These are phyloP conservation scores for Dichotomopilus funicola DNA, from an alignment of 2,329 filamentous ascomycete species.

Conservation along the genomic window DNA sequence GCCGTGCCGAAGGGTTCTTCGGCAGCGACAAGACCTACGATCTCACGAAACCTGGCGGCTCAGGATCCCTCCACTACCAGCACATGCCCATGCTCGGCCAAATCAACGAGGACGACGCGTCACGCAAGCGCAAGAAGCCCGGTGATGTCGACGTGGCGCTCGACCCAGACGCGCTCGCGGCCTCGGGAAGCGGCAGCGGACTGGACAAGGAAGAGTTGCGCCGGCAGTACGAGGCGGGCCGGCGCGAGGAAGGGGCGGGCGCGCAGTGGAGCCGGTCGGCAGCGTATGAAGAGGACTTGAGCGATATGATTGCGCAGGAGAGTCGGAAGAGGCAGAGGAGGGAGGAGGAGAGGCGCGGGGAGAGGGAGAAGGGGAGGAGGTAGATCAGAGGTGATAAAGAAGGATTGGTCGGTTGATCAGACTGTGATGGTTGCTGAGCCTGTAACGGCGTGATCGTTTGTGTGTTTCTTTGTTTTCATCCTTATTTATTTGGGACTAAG, in stretches of 20 bases:
- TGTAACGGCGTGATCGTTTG: not conserved
- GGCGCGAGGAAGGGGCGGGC: conserved; percentile 57
- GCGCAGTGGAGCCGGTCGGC: conserved; percentile 48
- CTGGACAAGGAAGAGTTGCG: conserved; percentile 79
- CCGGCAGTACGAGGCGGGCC: conserved; percentile 70
- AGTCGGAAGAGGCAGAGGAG: conserved; percentile 83
- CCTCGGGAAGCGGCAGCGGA: conserved; percentile 51
- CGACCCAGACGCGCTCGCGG: conserved; percentile 72
- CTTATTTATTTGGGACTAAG: no score
- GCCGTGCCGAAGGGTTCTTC: conserved; percentile 87
- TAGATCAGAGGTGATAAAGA: not conserved
- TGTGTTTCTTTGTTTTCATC: not conserved
- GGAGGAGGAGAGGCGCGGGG: conserved; percentile 66
- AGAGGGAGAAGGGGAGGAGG: conserved; percentile 48
- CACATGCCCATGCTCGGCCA: conserved; percentile 68
- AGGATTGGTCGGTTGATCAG: not conserved
- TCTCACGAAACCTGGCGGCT: conserved; percentile 45
- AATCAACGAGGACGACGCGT: conserved; percentile 49
- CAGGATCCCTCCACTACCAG: conserved; percentile 26
- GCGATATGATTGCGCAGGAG: conserved; percentile 93
- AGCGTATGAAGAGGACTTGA: conserved; percentile 73
- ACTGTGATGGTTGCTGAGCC: not conserved
- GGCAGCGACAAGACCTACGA: conserved; percentile 93
- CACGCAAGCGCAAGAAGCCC: conserved; percentile 84
- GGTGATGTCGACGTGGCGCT: conserved; percentile 92